Base-by-base conservation (phyloP, 257 asterid species). In the Capsicum chinense region DNA sequence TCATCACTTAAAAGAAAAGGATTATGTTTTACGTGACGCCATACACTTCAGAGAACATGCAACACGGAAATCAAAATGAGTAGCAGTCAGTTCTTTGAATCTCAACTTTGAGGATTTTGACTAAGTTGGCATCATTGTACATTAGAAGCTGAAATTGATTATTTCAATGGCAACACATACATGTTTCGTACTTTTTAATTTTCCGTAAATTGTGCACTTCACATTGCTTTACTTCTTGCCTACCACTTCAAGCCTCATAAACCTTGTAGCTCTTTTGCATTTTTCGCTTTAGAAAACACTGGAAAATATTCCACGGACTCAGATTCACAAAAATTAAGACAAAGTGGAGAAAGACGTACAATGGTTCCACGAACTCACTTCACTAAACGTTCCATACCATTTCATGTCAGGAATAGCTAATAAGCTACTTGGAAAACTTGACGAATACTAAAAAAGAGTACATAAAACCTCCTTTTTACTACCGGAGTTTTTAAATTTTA, bases 321-420 rank as follows among this genome's bases (percentile, higher is more conserved):
- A 1, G 63, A 16, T 66, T 66, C 73, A 66, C n/a, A 66, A 66
- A 37, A 66, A 47, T 33, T 66, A 66, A 66, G 73, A 66, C 73
- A 66, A 66, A 66, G 6, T 33, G 19, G 73, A 33, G 73, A 66
- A 66, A 66, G 47, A 66, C n/a, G 11, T 33, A 33, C 47, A 66
- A 35, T 3, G 73, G 73, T 33, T 33, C 73, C 73, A 33, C 10
- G 33, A 64, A 33, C 44, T 66, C 47, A 66, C 73, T 66, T 26
- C 47, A 66, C 73, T 66, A 66, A 66, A 33, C 33, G 73, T 33
- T 33, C 71, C 47, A 66, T 9, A 26, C 71, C n/a, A 66, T 66
- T 26, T 66, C 73, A 66, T 66, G 0, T 33, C 73, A 33, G 2
- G 47, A 66, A 47, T 35, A 33, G 71, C 71, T 64, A 64, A 64